Evolutionary conservation across 768 basidiomycete species (phyloP), one percentile per base, ranked within the genome.

Genomic region (Naganishia friedmannii): DNA sequence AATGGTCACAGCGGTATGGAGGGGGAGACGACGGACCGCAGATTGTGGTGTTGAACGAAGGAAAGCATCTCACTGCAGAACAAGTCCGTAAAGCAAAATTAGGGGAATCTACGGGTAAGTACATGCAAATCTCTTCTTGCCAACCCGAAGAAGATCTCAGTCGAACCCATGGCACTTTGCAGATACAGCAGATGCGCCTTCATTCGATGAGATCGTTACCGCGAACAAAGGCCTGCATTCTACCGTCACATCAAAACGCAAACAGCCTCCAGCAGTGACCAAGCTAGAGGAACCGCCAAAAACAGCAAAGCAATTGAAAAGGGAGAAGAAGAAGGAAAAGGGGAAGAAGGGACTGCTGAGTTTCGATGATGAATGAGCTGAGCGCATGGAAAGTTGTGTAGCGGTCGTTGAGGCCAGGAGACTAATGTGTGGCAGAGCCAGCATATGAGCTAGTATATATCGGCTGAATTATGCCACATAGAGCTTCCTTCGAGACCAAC

Each of bases 21-120:
- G 79, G 79, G 17, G 80, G 80, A n/a, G 92, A 93, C 75, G 93
- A 94, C 80, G 88, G 86, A 73, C 93, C 93, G 2, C 90, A 91
- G 77, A 87, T 96, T 9, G 91, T 96, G 3, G 93, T 95, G 10
- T 78, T 96, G 73, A 91, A 86, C 77, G 86, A 89, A 73, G 93
- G 93, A 31, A 94, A 91, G 78, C 93, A 96, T 83, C 84, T 96
- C 53, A 87, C 86, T 1, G 88, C 85, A 72, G 82, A 85, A 67
- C 91, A 95, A 75, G 92, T 85, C 3, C 89, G 91, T 84, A 89
- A 90, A 57, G 77, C 78, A 65, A 74, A 78, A 45, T 66, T 75
- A 55, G 63, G 55, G 5, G 32, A 48, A 17, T n/a, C 19, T 19
- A 48, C 23, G 26, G 69, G 51, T 65, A 21, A 65, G 60, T 37